Evolutionary conservation across 108 stramenopile species (phyloP).

Genomic region (Fragilaria crotonensis): DNA sequence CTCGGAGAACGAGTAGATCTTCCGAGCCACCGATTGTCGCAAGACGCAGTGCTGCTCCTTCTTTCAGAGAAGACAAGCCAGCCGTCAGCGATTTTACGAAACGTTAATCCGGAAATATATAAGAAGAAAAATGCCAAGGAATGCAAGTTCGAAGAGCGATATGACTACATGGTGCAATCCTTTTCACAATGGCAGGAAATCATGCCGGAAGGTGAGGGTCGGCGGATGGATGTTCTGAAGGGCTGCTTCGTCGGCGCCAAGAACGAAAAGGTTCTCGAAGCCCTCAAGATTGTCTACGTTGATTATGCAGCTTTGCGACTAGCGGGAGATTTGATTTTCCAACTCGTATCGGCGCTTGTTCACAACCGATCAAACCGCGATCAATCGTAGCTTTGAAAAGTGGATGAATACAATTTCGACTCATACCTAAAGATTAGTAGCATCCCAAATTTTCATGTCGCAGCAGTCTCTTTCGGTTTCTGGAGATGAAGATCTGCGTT

Average conservation of each 20-base stretch:
- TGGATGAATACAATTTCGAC: too few species aligned
- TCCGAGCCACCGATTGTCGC: background rate
- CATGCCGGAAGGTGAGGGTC: slow-evolving; percentile 34
- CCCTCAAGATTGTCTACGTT: slow-evolving; percentile 71
- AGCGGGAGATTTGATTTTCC: slow-evolving; percentile 72
- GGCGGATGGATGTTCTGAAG: slow-evolving; percentile 57
- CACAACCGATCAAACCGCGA: too few species aligned
- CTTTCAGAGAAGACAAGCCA: slow-evolving; percentile 18
- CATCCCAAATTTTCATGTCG: too few species aligned
- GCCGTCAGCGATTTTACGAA: slow-evolving; percentile 4
- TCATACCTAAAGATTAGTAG: too few species aligned
- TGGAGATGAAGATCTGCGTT: too few species aligned
- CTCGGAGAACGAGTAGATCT: slow-evolving; percentile 12
- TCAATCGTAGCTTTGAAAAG: too few species aligned
- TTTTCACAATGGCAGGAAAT: slow-evolving; percentile 63
- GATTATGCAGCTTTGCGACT: slow-evolving; percentile 69
- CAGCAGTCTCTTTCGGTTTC: too few species aligned
- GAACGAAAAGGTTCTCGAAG: slow-evolving; percentile 57
- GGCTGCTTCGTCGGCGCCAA: slow-evolving; percentile 79
- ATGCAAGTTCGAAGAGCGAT: slow-evolving; percentile 42
- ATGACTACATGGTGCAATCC: slow-evolving; percentile 61
- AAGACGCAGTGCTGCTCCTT: slow-evolving; percentile 14
- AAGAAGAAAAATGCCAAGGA: slow-evolving; percentile 2
- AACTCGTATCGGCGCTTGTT: slow-evolving; percentile 51
- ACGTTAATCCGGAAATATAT: background rate